Conservation (phyloP, 306 rosid genomes). For the Fragaria iinumae region DNA sequence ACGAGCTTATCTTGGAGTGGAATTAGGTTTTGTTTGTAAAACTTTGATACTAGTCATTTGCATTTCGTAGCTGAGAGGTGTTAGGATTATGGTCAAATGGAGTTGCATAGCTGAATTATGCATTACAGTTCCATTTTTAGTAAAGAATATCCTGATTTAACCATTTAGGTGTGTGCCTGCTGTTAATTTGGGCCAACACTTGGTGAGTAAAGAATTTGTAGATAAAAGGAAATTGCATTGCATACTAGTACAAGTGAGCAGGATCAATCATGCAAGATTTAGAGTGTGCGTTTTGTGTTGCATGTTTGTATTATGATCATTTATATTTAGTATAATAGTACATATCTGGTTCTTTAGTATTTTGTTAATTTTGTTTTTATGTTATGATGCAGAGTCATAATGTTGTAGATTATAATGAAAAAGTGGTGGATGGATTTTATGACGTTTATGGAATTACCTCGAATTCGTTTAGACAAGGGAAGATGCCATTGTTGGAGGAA, state of each 20-base stretch:
- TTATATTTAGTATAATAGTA: not conserved
- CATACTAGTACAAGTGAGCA: not conserved
- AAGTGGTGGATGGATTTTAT: slow-evolving; percentile 93
- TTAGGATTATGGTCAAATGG: not conserved
- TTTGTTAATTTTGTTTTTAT: slow-evolving; percentile 5
- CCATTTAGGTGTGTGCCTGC: not conserved
- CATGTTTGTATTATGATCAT: not conserved
- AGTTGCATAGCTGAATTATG: not conserved
- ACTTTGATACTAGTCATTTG: not conserved
- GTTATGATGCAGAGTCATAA: slow-evolving; percentile 74
- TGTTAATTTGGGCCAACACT: not conserved
- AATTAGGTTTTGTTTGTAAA: not conserved
- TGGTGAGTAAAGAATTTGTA: not conserved
- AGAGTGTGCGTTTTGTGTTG: not conserved
- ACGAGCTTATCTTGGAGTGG: slow-evolving; percentile 1
- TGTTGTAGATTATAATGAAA: slow-evolving; percentile 77
- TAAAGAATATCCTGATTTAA: not conserved
- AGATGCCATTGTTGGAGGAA: slow-evolving; percentile 88
- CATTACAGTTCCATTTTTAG: not conserved
- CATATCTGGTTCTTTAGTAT: slow-evolving; percentile 7
- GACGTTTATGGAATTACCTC: slow-evolving; percentile 74
- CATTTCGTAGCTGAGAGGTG: not conserved
- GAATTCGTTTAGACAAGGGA: slow-evolving; percentile 65
- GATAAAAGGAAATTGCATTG: not conserved
- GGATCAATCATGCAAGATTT: not conserved